These are phyloP conservation scores for Linum lewisii DNA, from an alignment of 345 rosid genomes.

Conservation along the genomic window DNA sequence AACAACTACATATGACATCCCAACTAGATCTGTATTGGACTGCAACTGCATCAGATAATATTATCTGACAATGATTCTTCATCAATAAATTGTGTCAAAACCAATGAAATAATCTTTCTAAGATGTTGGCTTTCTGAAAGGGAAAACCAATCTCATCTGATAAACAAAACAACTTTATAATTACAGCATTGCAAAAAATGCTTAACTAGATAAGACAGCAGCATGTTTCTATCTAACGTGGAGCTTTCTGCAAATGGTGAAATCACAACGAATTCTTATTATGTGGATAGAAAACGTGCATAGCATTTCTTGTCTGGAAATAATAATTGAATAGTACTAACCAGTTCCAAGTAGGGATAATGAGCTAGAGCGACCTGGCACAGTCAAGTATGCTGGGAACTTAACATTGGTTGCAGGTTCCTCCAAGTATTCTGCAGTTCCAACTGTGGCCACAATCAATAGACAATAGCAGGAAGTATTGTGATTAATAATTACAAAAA, in stretches of 20 bases:
- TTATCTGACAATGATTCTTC: too few relatives aligned
- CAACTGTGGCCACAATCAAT: slow-evolving; percentile 33
- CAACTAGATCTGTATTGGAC: too few relatives aligned
- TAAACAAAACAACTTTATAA: background rate
- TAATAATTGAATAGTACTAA: slow-evolving; percentile 16
- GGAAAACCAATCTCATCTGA: too few relatives aligned
- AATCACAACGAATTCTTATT: background rate
- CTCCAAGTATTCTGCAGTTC: slow-evolving; percentile 43
- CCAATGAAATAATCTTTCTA: too few relatives aligned
- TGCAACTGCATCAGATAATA: too few relatives aligned
- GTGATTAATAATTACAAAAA: too few relatives aligned
- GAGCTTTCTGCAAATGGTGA: background rate
- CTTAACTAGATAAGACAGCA: background rate
- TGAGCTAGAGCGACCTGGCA: slow-evolving; percentile 56
- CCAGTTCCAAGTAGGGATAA: slow-evolving; percentile 73
- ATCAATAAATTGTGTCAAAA: too few relatives aligned
- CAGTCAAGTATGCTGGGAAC: slow-evolving; percentile 47
- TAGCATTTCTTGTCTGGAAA: background rate
- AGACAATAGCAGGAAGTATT: too few relatives aligned
- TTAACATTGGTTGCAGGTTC: slow-evolving; percentile 60
- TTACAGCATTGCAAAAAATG: background rate
- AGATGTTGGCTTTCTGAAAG: too few relatives aligned
- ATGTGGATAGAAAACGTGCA: background rate
- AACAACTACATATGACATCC: too few relatives aligned
- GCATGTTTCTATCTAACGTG: background rate